Evolutionary conservation across 2,329 filamentous ascomycete genomes (phyloP).

Genomic region (Xylaria multiplex): DNA sequence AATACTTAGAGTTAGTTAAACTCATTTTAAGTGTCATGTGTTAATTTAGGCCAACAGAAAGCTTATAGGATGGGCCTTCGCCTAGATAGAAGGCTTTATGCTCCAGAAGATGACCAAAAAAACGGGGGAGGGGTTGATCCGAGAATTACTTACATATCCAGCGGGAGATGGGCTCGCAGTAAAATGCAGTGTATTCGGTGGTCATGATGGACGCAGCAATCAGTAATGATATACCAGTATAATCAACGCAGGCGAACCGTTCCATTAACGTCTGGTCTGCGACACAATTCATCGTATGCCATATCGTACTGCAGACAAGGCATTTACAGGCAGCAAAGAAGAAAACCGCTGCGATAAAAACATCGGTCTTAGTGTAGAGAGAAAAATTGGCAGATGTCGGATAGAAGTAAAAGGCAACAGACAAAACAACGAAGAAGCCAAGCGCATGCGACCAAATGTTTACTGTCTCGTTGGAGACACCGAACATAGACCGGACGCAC

Average conservation of each 20-base stretch:
- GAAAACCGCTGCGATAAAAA: conserved; percentile 92
- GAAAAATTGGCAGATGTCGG: conserved; percentile 87
- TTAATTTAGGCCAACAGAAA: not conserved
- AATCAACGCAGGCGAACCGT: conserved; percentile 96
- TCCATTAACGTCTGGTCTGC: conserved; percentile 90
- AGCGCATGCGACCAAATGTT: conserved; percentile 98
- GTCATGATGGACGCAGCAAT: conserved; percentile 98
- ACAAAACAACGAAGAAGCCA: conserved; percentile 85
- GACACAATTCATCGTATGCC: conserved; percentile 99
- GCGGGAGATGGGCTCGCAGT: conserved; percentile 90
- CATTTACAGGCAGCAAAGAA: conserved; percentile 97
- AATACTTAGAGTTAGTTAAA: not conserved
- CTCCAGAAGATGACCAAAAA: not conserved
- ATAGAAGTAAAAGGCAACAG: conserved; percentile 96
- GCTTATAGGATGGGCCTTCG: not conserved
- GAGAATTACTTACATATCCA: conserved; percentile 65
- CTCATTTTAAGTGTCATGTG: not conserved
- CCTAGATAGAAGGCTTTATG: not conserved
- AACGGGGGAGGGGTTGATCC: not conserved
- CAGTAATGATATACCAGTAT: conserved; percentile 94
- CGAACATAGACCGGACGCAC: conserved; percentile 84
- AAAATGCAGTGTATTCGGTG: conserved; percentile 98
- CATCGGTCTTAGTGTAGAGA: conserved; percentile 85
- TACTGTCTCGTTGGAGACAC: conserved; percentile 89
- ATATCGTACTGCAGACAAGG: conserved; percentile 91